phyloP scores from a whole-genome alignment of 1,284 basidiomycete species.

The Fomitopsis palustris region DNA sequence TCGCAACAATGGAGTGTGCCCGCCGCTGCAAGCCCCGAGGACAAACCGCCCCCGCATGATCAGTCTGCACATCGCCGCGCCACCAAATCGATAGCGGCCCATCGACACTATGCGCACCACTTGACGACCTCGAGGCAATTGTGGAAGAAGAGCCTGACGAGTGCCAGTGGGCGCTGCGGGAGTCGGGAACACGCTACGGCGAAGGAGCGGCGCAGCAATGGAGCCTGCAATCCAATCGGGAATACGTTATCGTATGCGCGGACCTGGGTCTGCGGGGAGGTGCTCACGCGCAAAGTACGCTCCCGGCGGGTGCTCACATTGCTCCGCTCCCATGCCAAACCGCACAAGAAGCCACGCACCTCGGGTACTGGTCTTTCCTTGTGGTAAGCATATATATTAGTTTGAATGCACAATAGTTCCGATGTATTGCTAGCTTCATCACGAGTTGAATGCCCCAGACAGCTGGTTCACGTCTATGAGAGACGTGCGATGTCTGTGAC shows the following conservation, averaged over 20 bases:
- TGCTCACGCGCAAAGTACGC: neutral
- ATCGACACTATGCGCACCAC: too few species aligned
- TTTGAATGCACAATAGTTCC: neutral
- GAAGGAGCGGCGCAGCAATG: neutral
- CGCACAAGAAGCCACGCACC: neutral
- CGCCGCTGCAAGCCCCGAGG: too few species aligned
- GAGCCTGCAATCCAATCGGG: neutral
- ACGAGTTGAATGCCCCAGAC: neutral
- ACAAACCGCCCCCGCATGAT: too few species aligned
- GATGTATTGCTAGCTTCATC: neutral
- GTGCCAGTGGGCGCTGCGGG: too few species aligned
- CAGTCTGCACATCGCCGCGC: too few species aligned
- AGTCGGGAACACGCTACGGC: neutral
- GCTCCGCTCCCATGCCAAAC: neutral
- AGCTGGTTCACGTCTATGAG: too few species aligned
- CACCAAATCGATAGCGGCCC: too few species aligned
- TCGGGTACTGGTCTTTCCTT: neutral
- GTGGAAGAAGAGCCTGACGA: too few species aligned
- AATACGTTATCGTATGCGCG: neutral
- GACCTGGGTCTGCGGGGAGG: neutral
- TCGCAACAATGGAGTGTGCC: too few species aligned
- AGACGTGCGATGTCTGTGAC: too few species aligned
- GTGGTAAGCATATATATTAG: neutral
- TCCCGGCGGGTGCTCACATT: too few species aligned
- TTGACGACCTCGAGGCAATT: too few species aligned